Percentiles rank a stretch among this genome's conserved stretches.
Evolutionary conservation across 441 rosid genomes (phyloP).

Genomic region (Pelargonium australe): DNA sequence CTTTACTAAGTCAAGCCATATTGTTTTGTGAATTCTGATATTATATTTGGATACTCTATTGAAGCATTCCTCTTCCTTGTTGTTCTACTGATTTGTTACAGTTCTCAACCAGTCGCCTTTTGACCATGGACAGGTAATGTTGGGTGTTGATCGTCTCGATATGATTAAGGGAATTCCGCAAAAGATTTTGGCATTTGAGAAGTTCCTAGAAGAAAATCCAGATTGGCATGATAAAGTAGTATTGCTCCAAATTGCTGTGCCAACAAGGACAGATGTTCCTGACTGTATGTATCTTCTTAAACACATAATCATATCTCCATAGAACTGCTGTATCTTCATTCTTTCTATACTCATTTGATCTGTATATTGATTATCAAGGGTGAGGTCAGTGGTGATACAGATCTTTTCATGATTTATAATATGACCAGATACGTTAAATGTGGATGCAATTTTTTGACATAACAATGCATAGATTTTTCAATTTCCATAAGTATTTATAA

Average conservation of each 20-base stretch:
- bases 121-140: constrained; percentile 61
- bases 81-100: constrained; percentile 5
- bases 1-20: background rate
- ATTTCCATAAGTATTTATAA: too few relatives aligned
- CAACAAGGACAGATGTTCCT: constrained; percentile 99
- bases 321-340: constrained; percentile 14
- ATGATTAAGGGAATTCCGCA: constrained; percentile 99
- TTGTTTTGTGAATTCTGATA: too few relatives aligned
- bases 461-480: background rate
- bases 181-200: constrained; percentile 95
- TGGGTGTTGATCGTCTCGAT: constrained; percentile 98
- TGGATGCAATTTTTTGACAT: background rate
- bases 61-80: background rate
- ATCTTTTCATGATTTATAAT: background rate
- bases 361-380: background rate
- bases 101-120: constrained; percentile 13
- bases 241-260: constrained; percentile 95
- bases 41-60: too few relatives aligned
- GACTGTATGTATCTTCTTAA: constrained; percentile 60
- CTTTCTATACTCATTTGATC: background rate
- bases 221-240: constrained; percentile 96
- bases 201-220: constrained; percentile 93
- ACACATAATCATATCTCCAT: constrained; percentile 1
- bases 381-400: background rate
- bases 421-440: background rate